Conservation (phyloP, 169 alveolate species). For the Plasmodium gaboni region DNA sequence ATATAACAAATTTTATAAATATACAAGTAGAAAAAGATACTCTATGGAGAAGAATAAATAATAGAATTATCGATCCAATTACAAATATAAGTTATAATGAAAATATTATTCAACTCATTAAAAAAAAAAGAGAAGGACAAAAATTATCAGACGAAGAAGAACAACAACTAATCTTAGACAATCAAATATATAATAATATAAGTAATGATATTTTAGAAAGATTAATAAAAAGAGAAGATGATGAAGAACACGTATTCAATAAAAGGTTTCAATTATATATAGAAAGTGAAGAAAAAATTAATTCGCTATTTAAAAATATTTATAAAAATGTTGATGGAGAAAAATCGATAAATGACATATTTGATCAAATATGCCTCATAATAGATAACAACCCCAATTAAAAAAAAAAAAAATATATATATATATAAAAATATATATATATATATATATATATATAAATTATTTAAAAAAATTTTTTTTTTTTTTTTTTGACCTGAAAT, state of each 20-base stretch:
- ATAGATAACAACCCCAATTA: constrained; percentile 3
- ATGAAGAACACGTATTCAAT: constrained; percentile 12
- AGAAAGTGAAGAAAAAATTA: constrained; percentile 10
- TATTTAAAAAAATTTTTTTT: too few species aligned
- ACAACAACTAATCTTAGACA: neutral
- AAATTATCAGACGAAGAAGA: constrained; percentile 23
- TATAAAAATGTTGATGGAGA: constrained; percentile 40
- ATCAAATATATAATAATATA: constrained; percentile 22
- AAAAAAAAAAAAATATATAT: neutral
- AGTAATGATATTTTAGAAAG: constrained; percentile 27
- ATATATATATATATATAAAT: neutral
- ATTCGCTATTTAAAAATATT: constrained; percentile 12
- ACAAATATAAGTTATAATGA: constrained; percentile 32
- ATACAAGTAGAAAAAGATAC: constrained; percentile 20
- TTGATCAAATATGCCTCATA: constrained; percentile 26
- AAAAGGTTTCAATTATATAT: constrained; percentile 42
- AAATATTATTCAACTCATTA: constrained; percentile 10
- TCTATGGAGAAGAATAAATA: constrained; percentile 21
- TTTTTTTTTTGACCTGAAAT: too few species aligned
- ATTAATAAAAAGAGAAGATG: constrained; percentile 39
- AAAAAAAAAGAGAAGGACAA: constrained; percentile 21
- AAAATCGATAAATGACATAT: constrained; percentile 13
- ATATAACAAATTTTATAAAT: constrained; percentile 17
- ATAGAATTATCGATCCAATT: constrained; percentile 27
- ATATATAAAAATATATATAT: neutral